Base-by-base conservation (phyloP, 202 grass and related monocot genomes). In the Carex sylvatica region DNA sequence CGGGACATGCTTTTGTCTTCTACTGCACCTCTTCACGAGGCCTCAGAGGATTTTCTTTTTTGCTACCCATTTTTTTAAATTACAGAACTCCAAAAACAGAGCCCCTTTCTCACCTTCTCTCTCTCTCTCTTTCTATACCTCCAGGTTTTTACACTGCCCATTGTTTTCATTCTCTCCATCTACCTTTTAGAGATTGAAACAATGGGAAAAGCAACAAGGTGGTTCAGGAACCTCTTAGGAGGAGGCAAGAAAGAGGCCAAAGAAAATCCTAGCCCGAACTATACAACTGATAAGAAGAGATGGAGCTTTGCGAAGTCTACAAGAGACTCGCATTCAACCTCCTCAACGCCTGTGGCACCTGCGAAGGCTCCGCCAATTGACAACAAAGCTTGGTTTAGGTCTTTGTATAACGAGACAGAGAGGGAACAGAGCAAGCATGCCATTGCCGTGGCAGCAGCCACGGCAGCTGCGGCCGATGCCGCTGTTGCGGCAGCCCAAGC, bases 351-450 rank as follows among this genome's bases (percentile, higher is more conserved):
- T 2, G 31, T 55, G 1, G 77, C 62, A 2, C 69, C 61, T 0
- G 63, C 55, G 18, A 84, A 80, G 16, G 81, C 86, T 38, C 83
- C 87, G 49, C 80, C 83, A 24, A 75, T 86, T 2, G 86, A 86
- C 33, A 93, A 87, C 20, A 83, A 85, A 0, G 89, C 88, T 42
- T 99, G 89, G 93, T 88, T 93, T 59, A 85, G 76, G 78, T 96
- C 96, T 3, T 6, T 99, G 36, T 99, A 96, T 80, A 65, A 73
- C 13, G 92, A 95, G 23, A 90, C 60, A 1, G 92, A 89, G 51
- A 83, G 92, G 72, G 89, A 96, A 82, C 96, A 96, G 88, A 99
- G 88, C 93, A 93, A 92, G 91, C 93, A 95, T 66, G 96, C 93
- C 67, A 95, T 99, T 80, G 93, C 96, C 0, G 91, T 95, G 0